Base-by-base conservation (phyloP, 306 rosid genomes). In the Corylus avellana region DNA sequence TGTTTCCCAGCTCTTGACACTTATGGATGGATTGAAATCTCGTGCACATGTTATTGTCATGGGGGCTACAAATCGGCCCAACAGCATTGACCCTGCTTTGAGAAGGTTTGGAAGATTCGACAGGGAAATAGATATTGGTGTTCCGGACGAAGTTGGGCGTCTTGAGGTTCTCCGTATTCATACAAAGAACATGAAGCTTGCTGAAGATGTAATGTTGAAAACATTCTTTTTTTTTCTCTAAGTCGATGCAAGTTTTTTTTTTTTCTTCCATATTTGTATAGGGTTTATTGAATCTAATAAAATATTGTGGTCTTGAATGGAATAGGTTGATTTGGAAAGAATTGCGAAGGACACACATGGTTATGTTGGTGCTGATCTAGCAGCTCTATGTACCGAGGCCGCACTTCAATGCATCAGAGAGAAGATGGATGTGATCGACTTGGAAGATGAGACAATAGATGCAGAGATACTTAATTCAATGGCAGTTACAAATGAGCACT, bases 51-150 rank as follows among this genome's bases (percentile, higher is more conserved):
- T 95, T 22, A 92, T 95, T 82, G 98, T 95, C 61, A 95, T 95
- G 20, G 98, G 98, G 77, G 98, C 98, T 72, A 95, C 98, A 11
- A 95, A 95, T 87, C 92, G 97, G 8, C 98, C 98, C 53, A 95
- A 95, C 83, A 95, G 98, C 83, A 95, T 95, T 79, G 98, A 95
- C 77, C 96, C 98, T 57, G 98, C 98, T 55, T 90, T 95, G 77
- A 92, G 98, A 86, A 91, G 98, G 90, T 92, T 95, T 86, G 98
- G 98, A 75, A 92, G 98, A 86, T 95, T 95, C 84, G 98, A 94
- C 77, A 72, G 98, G 84, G 98, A 94, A 83, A 94, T 94, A 61
- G 98, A 94, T 81, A 94, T 94, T 79, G 98, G 98, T 69, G 98
- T 95, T 74, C 98, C 94, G 0, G 98, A 95, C 84, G 98, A 95